These are phyloP conservation scores for Candida sanyaensis DNA, from an alignment of 1,139 yeast species.

Conservation along the genomic window DNA sequence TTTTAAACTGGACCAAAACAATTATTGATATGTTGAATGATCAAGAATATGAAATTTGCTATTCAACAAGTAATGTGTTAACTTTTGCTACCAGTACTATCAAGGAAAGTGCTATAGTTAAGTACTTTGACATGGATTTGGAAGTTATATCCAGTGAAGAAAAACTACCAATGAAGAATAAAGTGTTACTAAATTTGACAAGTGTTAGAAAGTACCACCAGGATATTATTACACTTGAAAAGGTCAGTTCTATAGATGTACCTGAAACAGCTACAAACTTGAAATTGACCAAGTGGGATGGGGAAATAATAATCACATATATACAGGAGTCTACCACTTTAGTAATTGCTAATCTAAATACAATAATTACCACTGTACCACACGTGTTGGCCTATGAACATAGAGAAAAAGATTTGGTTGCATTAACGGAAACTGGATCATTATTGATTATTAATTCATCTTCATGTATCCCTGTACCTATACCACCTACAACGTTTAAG, in stretches of 20 bases:
- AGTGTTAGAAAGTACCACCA: conserved; percentile 7
- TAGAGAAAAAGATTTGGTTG: conserved; percentile 9
- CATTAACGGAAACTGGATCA: conserved; percentile 6
- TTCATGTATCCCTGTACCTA: conserved; percentile 6
- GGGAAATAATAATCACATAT: conserved; percentile 8
- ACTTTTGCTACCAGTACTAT: conserved; percentile 31
- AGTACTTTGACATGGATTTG: conserved; percentile 20
- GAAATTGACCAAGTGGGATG: conserved; percentile 4
- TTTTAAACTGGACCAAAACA: conserved; percentile 49
- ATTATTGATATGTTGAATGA: conserved; percentile 33
- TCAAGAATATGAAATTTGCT: conserved; percentile 8
- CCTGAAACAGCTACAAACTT: conserved; percentile 7
- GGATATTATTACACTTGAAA: conserved; percentile 8
- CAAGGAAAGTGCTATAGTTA: conserved; percentile 24
- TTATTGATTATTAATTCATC: conserved; percentile 10
- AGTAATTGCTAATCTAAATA: conserved; percentile 17
- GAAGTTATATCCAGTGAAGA: background rate
- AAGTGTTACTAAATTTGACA: background rate
- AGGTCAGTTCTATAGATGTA: conserved; percentile 2
- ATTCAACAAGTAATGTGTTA: conserved; percentile 24
- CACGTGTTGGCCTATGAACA: conserved; percentile 11
- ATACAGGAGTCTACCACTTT: conserved; percentile 13
- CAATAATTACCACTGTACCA: conserved; percentile 5
- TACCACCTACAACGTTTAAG: conserved; percentile 9
- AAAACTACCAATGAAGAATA: background rate